A percentile compares a stretch with the other conserved stretches of the same genome.
Evolutionary conservation across 129 eudicot species (phyloP).

Genomic region (Arctium lappa): DNA sequence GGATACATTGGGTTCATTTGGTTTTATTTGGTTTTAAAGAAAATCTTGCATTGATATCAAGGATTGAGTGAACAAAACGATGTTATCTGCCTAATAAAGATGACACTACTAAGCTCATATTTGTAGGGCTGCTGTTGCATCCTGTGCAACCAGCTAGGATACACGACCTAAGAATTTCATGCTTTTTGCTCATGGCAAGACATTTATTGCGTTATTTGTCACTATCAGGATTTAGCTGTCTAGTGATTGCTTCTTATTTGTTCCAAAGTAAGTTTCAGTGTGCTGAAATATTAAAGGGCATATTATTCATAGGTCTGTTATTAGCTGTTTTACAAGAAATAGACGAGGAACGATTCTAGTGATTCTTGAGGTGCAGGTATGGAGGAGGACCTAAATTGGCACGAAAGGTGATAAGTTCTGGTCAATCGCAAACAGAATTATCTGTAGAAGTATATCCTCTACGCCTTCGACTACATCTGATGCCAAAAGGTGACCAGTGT

Average conservation of each 20-base stretch:
- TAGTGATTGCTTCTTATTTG: background rate
- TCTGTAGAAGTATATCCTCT: constrained; percentile 93
- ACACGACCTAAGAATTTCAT: background rate
- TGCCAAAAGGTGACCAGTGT: constrained; percentile 70
- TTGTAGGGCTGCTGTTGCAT: too few relatives aligned
- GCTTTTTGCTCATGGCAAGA: background rate
- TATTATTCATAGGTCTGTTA: constrained; percentile 7
- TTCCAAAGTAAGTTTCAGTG: background rate
- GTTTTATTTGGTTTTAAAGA: too few relatives aligned
- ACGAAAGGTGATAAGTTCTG: constrained; percentile 78
- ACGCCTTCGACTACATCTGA: constrained; percentile 77
- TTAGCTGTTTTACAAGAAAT: constrained; percentile 19
- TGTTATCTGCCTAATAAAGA: background rate
- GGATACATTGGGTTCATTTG: too few relatives aligned
- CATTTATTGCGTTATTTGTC: background rate
- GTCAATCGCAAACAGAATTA: constrained; percentile 82
- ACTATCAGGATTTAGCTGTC: background rate
- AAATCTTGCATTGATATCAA: background rate
- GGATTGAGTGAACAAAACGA: background rate
- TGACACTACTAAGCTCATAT: too few relatives aligned
- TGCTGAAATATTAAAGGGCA: constrained; percentile 11
- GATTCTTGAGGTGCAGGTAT: constrained; percentile 61
- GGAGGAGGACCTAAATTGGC: constrained; percentile 99
- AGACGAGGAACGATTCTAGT: constrained; percentile 15
- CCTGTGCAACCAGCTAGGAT: too few relatives aligned